Conservation (phyloP, 805 yeast species). For the Ogataea ramenticola region DNA sequence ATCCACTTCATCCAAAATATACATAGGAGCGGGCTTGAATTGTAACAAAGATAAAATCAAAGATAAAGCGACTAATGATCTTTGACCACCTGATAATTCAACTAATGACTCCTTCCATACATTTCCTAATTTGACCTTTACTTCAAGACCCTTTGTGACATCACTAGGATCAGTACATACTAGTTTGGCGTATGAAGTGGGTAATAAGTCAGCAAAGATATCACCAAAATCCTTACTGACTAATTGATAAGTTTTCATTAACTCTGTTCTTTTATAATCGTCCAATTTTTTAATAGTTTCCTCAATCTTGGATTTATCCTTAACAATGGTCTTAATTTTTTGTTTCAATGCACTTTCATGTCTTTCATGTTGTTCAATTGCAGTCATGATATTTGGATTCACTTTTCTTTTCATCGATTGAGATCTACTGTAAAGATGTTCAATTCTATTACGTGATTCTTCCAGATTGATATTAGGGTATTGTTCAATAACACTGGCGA, state of each 20-base stretch:
- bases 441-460: slow-evolving; percentile 52
- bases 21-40: slow-evolving; percentile 98
- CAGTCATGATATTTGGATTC: slow-evolving; percentile 79
- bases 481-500: slow-evolving; percentile 49
- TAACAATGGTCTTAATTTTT: slow-evolving; percentile 82
- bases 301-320: slow-evolving; percentile 82
- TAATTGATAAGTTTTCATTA: slow-evolving; percentile 77
- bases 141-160: slow-evolving; percentile 85
- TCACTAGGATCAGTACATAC: slow-evolving; percentile 77
- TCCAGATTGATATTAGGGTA: slow-evolving; percentile 57
- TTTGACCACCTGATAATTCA: slow-evolving; percentile 94
- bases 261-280: slow-evolving; percentile 76
- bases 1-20: slow-evolving; percentile 94
- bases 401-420: slow-evolving; percentile 73
- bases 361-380: slow-evolving; percentile 87
- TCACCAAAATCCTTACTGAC: slow-evolving; percentile 87
- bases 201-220: slow-evolving; percentile 81
- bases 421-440: slow-evolving; percentile 49
- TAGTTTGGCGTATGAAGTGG: slow-evolving; percentile 83
- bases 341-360: slow-evolving; percentile 68
- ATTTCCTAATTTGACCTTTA: slow-evolving; percentile 80
- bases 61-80: slow-evolving; percentile 89
- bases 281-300: slow-evolving; percentile 80
- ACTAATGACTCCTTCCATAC: slow-evolving; percentile 96
- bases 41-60: slow-evolving; percentile 86